phyloP scores from a whole-genome alignment of 148 eudicot genomes.

The Vaccinium darrowii region DNA sequence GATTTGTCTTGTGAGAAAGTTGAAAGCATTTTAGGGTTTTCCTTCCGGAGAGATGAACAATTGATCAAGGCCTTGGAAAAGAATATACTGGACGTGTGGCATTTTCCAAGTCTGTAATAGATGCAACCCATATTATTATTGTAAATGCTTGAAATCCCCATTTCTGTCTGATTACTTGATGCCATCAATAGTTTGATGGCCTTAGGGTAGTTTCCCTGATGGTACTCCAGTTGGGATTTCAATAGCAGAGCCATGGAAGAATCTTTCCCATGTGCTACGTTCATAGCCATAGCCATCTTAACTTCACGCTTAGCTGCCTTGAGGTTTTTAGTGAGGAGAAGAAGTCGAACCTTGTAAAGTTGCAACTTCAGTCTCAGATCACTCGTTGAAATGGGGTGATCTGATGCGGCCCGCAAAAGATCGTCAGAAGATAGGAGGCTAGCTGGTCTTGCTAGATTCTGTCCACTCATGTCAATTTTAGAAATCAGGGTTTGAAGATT shows the following conservation, averaged over 20 bases:
- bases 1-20: slow-evolving; percentile 76
- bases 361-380: slow-evolving; percentile 81
- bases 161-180: slow-evolving; percentile 57
- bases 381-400: slow-evolving; percentile 49
- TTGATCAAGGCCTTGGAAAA: slow-evolving; percentile 71
- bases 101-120: slow-evolving; percentile 66
- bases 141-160: slow-evolving; percentile 59
- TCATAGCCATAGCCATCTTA: slow-evolving; percentile 78
- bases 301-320: slow-evolving; percentile 95
- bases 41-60: slow-evolving; percentile 58
- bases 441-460: slow-evolving; percentile 46
- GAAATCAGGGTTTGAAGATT: slow-evolving; percentile 69
- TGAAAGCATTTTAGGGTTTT: slow-evolving; percentile 60
- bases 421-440: slow-evolving; percentile 48
- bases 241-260: slow-evolving; percentile 72
- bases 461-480: slow-evolving; percentile 61
- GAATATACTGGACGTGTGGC: slow-evolving; percentile 60
- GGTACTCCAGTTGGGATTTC: slow-evolving; percentile 90
- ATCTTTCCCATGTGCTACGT: slow-evolving; percentile 71
- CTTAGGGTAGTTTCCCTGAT: slow-evolving; percentile 74
- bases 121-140: slow-evolving; percentile 89
- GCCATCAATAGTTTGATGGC: slow-evolving; percentile 88
- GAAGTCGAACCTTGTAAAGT: slow-evolving; percentile 68
- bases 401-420: slow-evolving; percentile 39
- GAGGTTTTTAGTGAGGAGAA: slow-evolving; percentile 69